phyloP scores from a whole-genome alignment of 2,329 filamentous ascomycete genomes.

The Pseudocercospora fijiensis region DNA sequence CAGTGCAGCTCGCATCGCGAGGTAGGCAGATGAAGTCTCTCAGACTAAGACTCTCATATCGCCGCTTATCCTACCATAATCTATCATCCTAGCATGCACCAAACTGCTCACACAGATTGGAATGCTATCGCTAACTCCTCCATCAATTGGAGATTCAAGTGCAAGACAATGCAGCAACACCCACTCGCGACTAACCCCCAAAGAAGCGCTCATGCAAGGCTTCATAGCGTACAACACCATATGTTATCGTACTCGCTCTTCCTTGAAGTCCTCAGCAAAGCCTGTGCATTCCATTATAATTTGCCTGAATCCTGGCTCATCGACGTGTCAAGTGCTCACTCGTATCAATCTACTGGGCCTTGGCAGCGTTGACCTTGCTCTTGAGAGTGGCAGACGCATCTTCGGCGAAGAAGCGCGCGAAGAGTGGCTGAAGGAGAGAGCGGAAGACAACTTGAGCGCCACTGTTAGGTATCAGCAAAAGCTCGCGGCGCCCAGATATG shows the following conservation, averaged over 20 bases:
- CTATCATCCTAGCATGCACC: not conserved
- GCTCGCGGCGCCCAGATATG: not conserved
- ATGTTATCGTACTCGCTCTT: not conserved
- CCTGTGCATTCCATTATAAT: slow-evolving; percentile 1
- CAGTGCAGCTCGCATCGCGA: not conserved
- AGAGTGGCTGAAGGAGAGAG: slow-evolving; percentile 87
- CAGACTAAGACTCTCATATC: not conserved
- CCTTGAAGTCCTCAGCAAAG: slow-evolving; percentile 1
- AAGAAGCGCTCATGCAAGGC: not conserved
- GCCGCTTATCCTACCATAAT: not conserved
- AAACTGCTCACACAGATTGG: not conserved
- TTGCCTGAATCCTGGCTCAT: slow-evolving; percentile 4
- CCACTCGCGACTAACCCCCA: not conserved
- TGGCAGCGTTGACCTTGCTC: slow-evolving; percentile 60
- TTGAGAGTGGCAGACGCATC: slow-evolving; percentile 77
- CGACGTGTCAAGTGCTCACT: not conserved
- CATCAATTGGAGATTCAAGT: not conserved
- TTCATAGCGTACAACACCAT: not conserved
- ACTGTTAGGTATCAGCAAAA: slow-evolving; percentile 51
- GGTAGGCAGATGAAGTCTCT: not conserved
- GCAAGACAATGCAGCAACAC: not conserved
- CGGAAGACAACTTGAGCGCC: slow-evolving; percentile 96
- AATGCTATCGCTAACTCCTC: not conserved
- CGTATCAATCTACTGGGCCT: slow-evolving; percentile 31
- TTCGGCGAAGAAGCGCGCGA: slow-evolving; percentile 83